Evolutionary conservation across 805 yeast genomes (phyloP), one percentile per base, ranked within the genome.

Genomic region (Tetrapisispora iriomotensis): DNA sequence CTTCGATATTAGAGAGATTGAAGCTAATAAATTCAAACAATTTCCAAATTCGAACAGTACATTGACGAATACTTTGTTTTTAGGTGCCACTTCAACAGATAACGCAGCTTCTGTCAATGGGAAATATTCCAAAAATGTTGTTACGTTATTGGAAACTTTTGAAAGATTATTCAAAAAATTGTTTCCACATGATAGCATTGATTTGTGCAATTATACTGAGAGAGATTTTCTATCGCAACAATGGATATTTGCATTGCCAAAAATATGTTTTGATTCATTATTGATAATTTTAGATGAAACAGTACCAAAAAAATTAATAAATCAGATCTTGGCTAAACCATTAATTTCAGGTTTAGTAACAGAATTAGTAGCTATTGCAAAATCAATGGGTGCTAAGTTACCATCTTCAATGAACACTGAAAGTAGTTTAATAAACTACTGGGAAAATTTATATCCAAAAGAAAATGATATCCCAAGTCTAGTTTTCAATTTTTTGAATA

Each of bases 231-330:
- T 75, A 59, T 73, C 79, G 10, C 79, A 79, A 50, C 92, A 86
- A 60, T 87, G 95, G 95, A 78, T 80, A 55, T 69, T 83, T 41
- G 88, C 94, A 1, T 69, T 86, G 39, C 85, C 94, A 8, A 71
- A 75, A 40, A 74, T 86, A 30, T 79, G 87, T 18, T 75, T 87
- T 54, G 83, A 81, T 57, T 86, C 95, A 5, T 64, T 87, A 32
- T 66, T 85, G 25, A 70, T 87, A 19, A 53, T 84, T 9, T 77
- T 88, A 51, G 95, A 86, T 60, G 72, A 74, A 42, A 75, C 81
- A 4, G 69, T 64, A 46, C 86, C 94, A 2, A 64, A 61, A 27
- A 61, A 70, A 37, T 66, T 88, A 38, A 64, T 70, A 25, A 64
- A 68, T 28, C 85, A 83, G 57, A 81, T 86, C 34, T 67, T 87